Evolutionary conservation across 2,329 filamentous ascomycete genomes (phyloP).

Genomic region (Verticillium albo-atrum): DNA sequence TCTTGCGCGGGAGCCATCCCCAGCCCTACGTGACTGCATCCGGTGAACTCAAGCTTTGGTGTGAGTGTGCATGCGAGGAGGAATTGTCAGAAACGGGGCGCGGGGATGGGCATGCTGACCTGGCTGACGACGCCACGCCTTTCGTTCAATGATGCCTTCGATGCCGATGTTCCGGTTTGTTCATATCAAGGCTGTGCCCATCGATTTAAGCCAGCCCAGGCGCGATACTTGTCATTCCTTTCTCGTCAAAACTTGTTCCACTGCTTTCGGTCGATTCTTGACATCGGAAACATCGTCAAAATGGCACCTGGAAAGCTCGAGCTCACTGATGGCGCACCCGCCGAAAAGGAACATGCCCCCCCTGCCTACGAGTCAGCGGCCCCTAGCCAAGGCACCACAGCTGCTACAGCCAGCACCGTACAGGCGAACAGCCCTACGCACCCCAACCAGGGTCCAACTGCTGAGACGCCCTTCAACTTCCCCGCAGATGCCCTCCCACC

Average conservation of each 20-base stretch:
- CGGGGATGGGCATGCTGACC: not conserved
- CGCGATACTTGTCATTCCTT: too few relatives aligned
- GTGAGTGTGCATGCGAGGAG: too few relatives aligned
- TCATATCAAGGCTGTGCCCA: not conserved
- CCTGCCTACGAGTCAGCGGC: not conserved
- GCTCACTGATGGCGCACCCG: not conserved
- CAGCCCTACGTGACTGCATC: not conserved
- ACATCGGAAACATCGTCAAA: not conserved
- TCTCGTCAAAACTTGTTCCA: too few relatives aligned
- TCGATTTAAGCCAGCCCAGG: not conserved
- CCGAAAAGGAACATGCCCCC: not conserved
- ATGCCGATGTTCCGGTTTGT: not conserved
- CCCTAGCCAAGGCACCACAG: not conserved
- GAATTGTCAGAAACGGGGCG: not conserved
- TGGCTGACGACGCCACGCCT: not conserved
- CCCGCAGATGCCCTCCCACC: constrained; percentile 25
- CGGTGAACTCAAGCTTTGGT: too few relatives aligned
- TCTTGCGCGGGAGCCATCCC: too few relatives aligned
- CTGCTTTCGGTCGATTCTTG: too few relatives aligned
- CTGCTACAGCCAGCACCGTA: not conserved
- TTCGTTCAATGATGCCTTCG: not conserved
- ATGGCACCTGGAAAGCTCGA: not conserved
- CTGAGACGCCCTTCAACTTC: constrained; percentile 34
- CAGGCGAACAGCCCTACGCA: not conserved
- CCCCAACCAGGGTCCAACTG: constrained; percentile 18